A percentile compares a stretch with the other conserved stretches of the same genome.
phyloP scores from a whole-genome alignment of 1,139 yeast species.

The Nakaseomyces kungkrabaensis region DNA sequence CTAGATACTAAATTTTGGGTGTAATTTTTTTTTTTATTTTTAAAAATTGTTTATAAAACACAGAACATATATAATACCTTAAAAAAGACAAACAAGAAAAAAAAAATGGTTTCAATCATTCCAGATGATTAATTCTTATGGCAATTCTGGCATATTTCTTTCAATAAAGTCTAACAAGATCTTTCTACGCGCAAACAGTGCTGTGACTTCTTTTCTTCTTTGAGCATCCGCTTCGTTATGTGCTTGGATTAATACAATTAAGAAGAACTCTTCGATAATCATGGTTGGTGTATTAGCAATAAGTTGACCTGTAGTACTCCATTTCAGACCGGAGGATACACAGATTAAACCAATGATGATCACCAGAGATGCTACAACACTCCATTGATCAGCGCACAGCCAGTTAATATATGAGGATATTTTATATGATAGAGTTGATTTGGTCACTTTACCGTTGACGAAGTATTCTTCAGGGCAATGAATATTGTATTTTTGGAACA shows the following conservation, averaged over 20 bases:
- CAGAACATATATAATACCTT: no score
- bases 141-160: not conserved
- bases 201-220: slow-evolving; percentile 21
- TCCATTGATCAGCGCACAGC: slow-evolving; percentile 24
- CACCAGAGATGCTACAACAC: slow-evolving; percentile 24
- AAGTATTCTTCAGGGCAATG: slow-evolving; percentile 17
- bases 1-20: no score
- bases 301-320: slow-evolving; percentile 33
- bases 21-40: no score
- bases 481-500: slow-evolving; percentile 18
- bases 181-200: slow-evolving; percentile 18
- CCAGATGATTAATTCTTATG: no score
- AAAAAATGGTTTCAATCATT: no score
- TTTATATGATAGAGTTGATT: slow-evolving; percentile 15
- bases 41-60: no score
- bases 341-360: slow-evolving; percentile 27
- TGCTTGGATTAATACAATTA: slow-evolving; percentile 31
- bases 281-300: slow-evolving; percentile 33
- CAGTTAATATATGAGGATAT: slow-evolving; percentile 22
- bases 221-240: slow-evolving; percentile 28
- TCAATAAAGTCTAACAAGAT: slow-evolving; percentile 9
- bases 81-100: no score
- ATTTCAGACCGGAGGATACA: slow-evolving; percentile 27
- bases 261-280: slow-evolving; percentile 34
- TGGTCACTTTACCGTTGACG: slow-evolving; percentile 7